Conservation (phyloP, 768 basidiomycete genomes). For the Paxillus ammoniavirescens region DNA sequence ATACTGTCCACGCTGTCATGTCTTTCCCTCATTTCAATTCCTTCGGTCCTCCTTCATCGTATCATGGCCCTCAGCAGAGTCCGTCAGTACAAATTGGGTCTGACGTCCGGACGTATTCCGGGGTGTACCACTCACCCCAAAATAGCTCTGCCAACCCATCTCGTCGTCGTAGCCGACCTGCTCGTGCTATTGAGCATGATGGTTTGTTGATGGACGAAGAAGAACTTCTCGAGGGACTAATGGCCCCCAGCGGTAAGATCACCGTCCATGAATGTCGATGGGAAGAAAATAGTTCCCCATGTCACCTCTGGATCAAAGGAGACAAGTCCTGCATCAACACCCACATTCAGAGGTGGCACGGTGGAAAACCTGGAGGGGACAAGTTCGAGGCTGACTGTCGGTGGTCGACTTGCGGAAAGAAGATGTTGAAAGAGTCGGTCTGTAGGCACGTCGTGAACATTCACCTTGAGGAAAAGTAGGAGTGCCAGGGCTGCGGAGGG, state of each 20-base stretch:
- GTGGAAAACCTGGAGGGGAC: slow-evolving; percentile 6
- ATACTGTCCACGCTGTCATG: background rate
- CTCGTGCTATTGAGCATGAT: slow-evolving; percentile 3
- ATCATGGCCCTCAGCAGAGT: background rate
- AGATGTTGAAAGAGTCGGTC: slow-evolving; percentile 25
- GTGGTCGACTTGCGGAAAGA: slow-evolving; percentile 14
- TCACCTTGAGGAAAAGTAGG: slow-evolving; percentile 17
- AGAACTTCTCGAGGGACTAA: slow-evolving; percentile 7
- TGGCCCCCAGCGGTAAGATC: background rate
- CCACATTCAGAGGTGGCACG: slow-evolving; percentile 21
- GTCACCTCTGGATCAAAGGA: slow-evolving; percentile 14
- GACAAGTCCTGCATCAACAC: slow-evolving; percentile 11
- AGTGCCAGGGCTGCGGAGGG: slow-evolving; percentile 13
- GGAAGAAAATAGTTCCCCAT: slow-evolving; percentile 5
- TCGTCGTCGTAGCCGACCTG: background rate
- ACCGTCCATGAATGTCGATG: slow-evolving; percentile 10
- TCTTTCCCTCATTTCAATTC: background rate
- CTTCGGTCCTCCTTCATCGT: background rate
- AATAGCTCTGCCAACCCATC: background rate
- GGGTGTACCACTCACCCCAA: background rate
- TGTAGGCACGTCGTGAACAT: slow-evolving; percentile 12
- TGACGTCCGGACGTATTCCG: background rate
- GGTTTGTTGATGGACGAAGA: slow-evolving; percentile 13
- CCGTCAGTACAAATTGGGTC: background rate
- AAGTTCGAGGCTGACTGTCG: slow-evolving; percentile 6